A percentile compares a stretch with the other conserved stretches of the same genome.
Evolutionary conservation across 2,329 filamentous ascomycete genomes (phyloP).

Genomic region (Ambrosiella cleistominuta): DNA sequence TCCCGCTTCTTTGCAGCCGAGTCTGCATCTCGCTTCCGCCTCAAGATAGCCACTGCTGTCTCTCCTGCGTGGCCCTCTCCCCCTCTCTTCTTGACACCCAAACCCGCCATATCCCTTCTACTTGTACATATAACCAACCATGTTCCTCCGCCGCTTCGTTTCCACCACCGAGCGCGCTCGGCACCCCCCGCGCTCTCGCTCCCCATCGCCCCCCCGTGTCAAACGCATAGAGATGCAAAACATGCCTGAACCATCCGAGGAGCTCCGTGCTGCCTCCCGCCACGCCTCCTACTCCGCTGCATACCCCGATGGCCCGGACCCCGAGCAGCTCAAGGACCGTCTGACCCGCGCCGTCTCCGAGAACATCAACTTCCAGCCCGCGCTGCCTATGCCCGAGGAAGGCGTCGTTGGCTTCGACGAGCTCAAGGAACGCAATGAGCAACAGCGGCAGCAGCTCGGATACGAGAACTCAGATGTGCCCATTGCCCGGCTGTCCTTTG

Average conservation of each 20-base stretch:
- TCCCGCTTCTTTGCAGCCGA: too few relatives aligned
- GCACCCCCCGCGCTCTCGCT: conserved; percentile 11
- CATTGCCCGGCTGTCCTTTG: conserved; percentile 10
- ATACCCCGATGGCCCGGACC: conserved; percentile 7
- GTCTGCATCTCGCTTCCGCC: too few relatives aligned
- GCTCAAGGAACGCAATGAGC: conserved; percentile 11
- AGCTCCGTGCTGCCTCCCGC: conserved; percentile 2
- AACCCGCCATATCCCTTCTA: background rate
- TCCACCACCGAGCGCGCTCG: conserved; percentile 9
- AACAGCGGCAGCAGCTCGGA: conserved; percentile 2
- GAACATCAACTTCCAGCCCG: conserved; percentile 9
- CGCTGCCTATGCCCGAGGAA: conserved; percentile 10
- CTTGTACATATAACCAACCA: background rate
- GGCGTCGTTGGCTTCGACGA: conserved; percentile 11
- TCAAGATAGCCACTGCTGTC: too few relatives aligned
- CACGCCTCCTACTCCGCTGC: conserved; percentile 7
- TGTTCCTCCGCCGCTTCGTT: conserved; percentile 10
- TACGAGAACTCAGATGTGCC: conserved; percentile 11
- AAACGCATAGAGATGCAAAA: conserved; percentile 12
- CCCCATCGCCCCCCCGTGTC: conserved; percentile 9
- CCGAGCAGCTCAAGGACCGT: conserved; percentile 8
- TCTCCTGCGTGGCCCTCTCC: too few relatives aligned
- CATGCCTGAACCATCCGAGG: conserved; percentile 10
- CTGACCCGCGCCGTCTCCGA: conserved; percentile 7
- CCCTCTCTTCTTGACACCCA: background rate